These are phyloP conservation scores for Trichoderma arundinaceum DNA, from an alignment of 2,329 filamentous ascomycete genomes.

Conservation along the genomic window DNA sequence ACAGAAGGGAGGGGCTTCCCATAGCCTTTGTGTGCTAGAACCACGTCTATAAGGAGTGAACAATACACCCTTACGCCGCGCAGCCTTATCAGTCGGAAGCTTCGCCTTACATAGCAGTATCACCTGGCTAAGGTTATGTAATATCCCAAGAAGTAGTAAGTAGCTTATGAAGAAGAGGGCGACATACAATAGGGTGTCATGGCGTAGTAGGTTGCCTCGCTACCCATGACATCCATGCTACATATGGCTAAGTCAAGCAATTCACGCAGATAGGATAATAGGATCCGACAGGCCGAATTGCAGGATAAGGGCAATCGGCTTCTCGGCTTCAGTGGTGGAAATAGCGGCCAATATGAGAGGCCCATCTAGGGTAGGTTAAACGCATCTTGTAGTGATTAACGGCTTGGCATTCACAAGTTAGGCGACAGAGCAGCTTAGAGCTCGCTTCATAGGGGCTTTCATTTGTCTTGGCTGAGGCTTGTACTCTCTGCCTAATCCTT, in stretches of 20 bases:
- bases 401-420: not conserved
- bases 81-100: slow-evolving; percentile 8
- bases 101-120: slow-evolving; percentile 11
- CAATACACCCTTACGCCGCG: slow-evolving; percentile 9
- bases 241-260: slow-evolving; percentile 15
- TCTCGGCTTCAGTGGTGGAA: slow-evolving; percentile 12
- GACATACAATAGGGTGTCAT: slow-evolving; percentile 11
- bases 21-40: slow-evolving; percentile 10
- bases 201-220: slow-evolving; percentile 7
- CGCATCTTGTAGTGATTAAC: slow-evolving; percentile 14
- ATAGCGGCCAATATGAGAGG: slow-evolving; percentile 14
- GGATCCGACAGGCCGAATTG: slow-evolving; percentile 6
- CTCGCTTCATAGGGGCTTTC: slow-evolving; percentile 11
- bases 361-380: slow-evolving; percentile 10
- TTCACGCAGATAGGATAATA: slow-evolving; percentile 15
- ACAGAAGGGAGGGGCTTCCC: slow-evolving; percentile 14
- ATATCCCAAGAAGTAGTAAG: slow-evolving; percentile 13
- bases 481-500: slow-evolving; percentile 12
- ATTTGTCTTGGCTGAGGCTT: slow-evolving; percentile 11
- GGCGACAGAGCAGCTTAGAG: not conserved
- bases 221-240: slow-evolving; percentile 12
- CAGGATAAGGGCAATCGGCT: slow-evolving; percentile 12
- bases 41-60: slow-evolving; percentile 10
- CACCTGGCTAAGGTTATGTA: slow-evolving; percentile 10
- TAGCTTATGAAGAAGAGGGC: slow-evolving; percentile 8